Base-by-base conservation (phyloP, 371 early-diverging fungal genomes). In the Dentiscutata heterogama region DNA sequence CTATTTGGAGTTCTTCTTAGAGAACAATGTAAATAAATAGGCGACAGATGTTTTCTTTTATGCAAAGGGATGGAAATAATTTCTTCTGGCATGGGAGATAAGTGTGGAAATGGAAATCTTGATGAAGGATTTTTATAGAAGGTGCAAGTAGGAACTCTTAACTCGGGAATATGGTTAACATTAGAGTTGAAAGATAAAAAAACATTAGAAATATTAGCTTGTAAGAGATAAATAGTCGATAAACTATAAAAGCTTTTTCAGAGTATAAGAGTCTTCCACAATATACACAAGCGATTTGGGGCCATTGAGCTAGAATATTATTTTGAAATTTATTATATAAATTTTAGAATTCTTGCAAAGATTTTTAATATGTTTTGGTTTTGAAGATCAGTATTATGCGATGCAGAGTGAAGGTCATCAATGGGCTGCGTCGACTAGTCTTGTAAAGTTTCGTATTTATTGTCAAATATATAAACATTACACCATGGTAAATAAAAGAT, bases 271-370 rank as follows among this genome's bases (percentile, higher is more conserved):
- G 25, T 53, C 31, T 73, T 20, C 14, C 54, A 73, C 54, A 73
- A 73, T 73, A 72, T 72, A 42, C 51, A 27, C 72, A 72, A 7
- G 72, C n/a, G 1, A 72, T 31, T 27, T 22, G 25, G 2, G 54
- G 25, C n/a, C 31, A 54, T 72, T 51, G n/a, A n/a, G n/a, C n/a
- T n/a, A n/a, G n/a, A n/a, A n/a, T n/a, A n/a, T n/a, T n/a, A n/a
- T n/a, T n/a, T 42, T 72, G 72, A 31, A 72, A 72, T 72, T 72
- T 72, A 61, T 61, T 22, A 14, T 61, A 61, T 61, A 63, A 53
- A 2, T 25, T 65, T 65, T 65, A 22, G 11, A 65, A 53, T 53
- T 53, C 16, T 53, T 7, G 53, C 7, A 16, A 53, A 53, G 53
- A 16, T 53, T 16, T 53, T 16, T 16, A 53, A 53, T 53, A 53